Base-by-base conservation (phyloP, 2,329 filamentous ascomycete species). In the Cercospora zeina region DNA sequence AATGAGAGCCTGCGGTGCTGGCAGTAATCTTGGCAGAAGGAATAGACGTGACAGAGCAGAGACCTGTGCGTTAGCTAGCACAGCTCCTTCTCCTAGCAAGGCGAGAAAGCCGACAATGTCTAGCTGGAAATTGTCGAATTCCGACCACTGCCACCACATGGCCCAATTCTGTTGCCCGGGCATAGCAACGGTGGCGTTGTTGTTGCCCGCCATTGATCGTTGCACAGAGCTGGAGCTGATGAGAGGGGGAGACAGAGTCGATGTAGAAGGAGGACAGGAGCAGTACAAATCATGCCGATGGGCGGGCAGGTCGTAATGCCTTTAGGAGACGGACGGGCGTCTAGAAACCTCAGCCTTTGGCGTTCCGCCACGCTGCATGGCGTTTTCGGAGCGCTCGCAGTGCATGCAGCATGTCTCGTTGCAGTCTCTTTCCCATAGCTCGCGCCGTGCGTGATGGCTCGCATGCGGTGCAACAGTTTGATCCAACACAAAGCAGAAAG, bases 21-120 rank as follows among this genome's bases (percentile, higher is more conserved):
- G 81, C 11, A 82, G 73, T 37, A 83, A 74, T 39, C 81, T 77
- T 36, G 81, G 81, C 6, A 82, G 71, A 64, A 78, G 81, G 65
- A 80, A 79, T 69, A 81, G 78, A 69, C 71, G 75, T 10, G 80
- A 82, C 4, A 82, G 74, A 0, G 80, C 80, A 4, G 79, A 77
- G 21, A 83, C 79, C 68, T 82, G 79, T 16, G 80, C 79, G 65
- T 81, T 82, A 45, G 79, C 77, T 6, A 79, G 72, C 21, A 83
- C 53, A 77, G 66, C 80, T 72, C 80, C 79, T 70, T 83, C 81
- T 50, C 81, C 81, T 30, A 83, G 71, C 64, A 83, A 80, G 61
- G 81, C 81, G n/a, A 83, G 78, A 69, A 82, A 82, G 70, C 81
- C 81, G 62, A 84, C 81, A 53, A 83, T 83, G 67, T 84, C 81